phyloP scores from a whole-genome alignment of 2,329 filamentous ascomycete species.

The Cephalotrichum gorgonifer region DNA sequence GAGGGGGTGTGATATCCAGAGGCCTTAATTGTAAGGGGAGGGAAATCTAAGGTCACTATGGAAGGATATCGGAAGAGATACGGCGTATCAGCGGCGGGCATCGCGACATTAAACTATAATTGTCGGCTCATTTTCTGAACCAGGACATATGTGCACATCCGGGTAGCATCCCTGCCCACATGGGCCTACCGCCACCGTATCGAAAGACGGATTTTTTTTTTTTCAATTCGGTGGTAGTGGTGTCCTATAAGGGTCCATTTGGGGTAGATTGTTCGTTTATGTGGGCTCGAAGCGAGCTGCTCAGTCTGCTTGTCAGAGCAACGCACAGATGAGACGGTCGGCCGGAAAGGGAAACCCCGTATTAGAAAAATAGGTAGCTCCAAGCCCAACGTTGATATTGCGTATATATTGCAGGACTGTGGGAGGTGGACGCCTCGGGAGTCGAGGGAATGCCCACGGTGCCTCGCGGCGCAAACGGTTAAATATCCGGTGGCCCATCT shows the following conservation, averaged over 20 bases:
- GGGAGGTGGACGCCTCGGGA: neutral
- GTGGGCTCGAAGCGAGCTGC: neutral
- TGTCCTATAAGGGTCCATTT: neutral
- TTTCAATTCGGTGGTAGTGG: neutral
- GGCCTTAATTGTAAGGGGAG: neutral
- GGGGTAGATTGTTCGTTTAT: neutral
- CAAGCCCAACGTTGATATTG: conserved; percentile 4
- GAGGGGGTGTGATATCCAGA: neutral
- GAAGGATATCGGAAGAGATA: neutral
- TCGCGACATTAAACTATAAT: conserved; percentile 5
- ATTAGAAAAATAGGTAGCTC: neutral
- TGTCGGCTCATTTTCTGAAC: neutral
- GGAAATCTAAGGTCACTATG: neutral
- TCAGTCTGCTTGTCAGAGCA: neutral
- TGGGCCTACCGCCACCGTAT: neutral
- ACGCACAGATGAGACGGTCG: neutral
- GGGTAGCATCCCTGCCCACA: neutral
- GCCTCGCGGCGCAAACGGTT: neutral
- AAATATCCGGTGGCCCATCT: conserved; percentile 4
- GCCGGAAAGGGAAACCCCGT: conserved; percentile 3
- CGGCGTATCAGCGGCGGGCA: neutral
- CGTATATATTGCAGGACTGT: conserved; percentile 1
- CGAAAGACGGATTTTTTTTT: neutral
- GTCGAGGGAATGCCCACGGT: neutral
- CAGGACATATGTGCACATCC: neutral